Base-by-base conservation (phyloP, 139 green algal species). In the Medakamo hakoo region DNA sequence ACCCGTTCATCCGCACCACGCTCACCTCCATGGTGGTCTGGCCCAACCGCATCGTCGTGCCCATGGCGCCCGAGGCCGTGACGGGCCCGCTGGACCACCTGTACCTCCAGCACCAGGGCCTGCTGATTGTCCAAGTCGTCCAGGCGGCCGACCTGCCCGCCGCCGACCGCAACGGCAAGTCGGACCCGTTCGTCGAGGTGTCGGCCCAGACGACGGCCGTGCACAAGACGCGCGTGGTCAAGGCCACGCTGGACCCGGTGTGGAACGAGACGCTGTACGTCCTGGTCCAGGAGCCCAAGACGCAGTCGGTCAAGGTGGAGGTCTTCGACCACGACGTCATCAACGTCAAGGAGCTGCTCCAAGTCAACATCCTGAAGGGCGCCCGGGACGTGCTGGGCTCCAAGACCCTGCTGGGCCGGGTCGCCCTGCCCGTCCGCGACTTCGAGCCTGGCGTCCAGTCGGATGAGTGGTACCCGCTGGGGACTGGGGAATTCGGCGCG, bases 251-350 rank as follows among this genome's bases (percentile, higher is more conserved):
- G 21, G 66, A 62, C 23, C 68, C 79, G 1, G 29, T 48, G 1
- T 86, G 74, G 69, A 68, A 78, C 57, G 74, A 86, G 63, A 59
- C 57, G 27, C 28, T 71, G 27, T 80, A 69, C 64, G 40, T 85
- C 9, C 62, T 86, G 63, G 71, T 85, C 49, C 68, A 78, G 63
- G 78, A 84, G 68, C 78, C 78, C 25, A 63, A 66, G 23, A 76
- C 71, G 1, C 77, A 85, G 71, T 26, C 28, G 1, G 55, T 80
- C 26, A 57, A 71, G 3, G 21, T 80, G 1, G 65, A 74, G 64
- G 62, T 84, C 61, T 86, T 84, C 67, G 85, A 88, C 48, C 62
- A 82, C 49, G 88, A 90, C 70, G 77, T 74, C 55, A 62, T 84
- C 55, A 78, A 77, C 49, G 73, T 77, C n/a, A 87, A 85, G 66